Evolutionary conservation across 495 filamentous ascomycete genomes (phyloP).

Genomic region (Podospora pseudoanserina): DNA sequence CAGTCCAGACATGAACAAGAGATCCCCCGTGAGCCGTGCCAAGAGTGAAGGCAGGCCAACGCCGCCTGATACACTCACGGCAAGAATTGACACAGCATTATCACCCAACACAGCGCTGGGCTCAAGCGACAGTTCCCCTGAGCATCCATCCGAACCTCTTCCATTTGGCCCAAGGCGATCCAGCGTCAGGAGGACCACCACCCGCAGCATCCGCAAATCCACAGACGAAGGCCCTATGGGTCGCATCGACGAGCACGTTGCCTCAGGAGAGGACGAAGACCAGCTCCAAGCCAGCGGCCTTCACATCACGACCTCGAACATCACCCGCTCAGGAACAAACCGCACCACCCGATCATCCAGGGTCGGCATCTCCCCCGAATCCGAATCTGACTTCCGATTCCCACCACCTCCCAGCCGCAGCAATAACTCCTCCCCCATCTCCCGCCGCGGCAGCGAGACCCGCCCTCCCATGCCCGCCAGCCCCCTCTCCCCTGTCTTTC

Average conservation of each 20-base stretch:
- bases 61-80: not conserved
- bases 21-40: slow-evolving; percentile 14
- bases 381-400: not conserved
- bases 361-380: not conserved
- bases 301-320: not conserved
- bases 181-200: slow-evolving; percentile 8
- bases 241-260: slow-evolving; percentile 23
- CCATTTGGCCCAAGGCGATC: slow-evolving; percentile 1
- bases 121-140: slow-evolving; percentile 19
- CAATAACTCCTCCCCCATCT: not conserved
- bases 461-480: not conserved
- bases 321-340: not conserved
- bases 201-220: slow-evolving; percentile 13
- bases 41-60: slow-evolving; percentile 11
- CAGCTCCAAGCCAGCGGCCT: not conserved
- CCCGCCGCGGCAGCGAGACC: not conserved
- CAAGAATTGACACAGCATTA: not conserved
- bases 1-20: slow-evolving; percentile 26
- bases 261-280: slow-evolving; percentile 10
- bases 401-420: not conserved
- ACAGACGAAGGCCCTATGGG: slow-evolving; percentile 21
- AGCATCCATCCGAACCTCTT: slow-evolving; percentile 15
- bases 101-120: not conserved
- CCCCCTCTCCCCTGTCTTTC: not conserved
- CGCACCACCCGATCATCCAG: not conserved